A percentile compares a stretch with the other conserved stretches of the same genome.
These are phyloP conservation scores for Clonostachys byssicola DNA, from an alignment of 2,329 filamentous ascomycete genomes.

Conservation along the genomic window DNA sequence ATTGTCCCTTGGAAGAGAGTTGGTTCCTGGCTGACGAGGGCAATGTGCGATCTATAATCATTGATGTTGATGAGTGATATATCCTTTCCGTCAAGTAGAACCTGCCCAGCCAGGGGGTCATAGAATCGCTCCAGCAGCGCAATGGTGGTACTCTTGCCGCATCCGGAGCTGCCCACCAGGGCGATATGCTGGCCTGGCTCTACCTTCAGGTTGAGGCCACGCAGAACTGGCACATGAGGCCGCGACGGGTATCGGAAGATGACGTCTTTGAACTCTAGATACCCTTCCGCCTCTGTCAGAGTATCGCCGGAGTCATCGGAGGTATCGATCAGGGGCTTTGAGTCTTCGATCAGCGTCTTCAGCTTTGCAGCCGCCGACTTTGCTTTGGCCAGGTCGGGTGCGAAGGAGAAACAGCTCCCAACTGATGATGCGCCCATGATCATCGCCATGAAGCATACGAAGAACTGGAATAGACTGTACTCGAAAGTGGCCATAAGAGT, in stretches of 20 bases:
- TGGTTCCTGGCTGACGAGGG: constrained; percentile 90
- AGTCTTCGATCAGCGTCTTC: constrained; percentile 73
- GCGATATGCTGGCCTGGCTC: constrained; percentile 21
- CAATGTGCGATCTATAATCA: constrained; percentile 78
- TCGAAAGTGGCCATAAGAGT: constrained; percentile 67
- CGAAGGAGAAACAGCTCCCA: constrained; percentile 83
- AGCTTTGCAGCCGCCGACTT: constrained; percentile 78
- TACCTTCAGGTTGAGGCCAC: neutral
- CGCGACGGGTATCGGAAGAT: constrained; percentile 94
- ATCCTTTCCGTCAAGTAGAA: constrained; percentile 80
- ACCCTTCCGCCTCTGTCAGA: constrained; percentile 58
- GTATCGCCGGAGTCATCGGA: constrained; percentile 60
- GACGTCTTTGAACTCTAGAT: constrained; percentile 85
- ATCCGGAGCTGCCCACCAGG: constrained; percentile 89
- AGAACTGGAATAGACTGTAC: constrained; percentile 83
- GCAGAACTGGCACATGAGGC: constrained; percentile 38
- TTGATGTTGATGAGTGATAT: constrained; percentile 79
- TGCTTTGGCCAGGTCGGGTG: constrained; percentile 90
- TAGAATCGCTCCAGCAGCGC: constrained; percentile 92
- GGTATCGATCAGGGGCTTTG: constrained; percentile 74
- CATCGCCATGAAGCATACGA: constrained; percentile 82
- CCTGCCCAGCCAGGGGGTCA: constrained; percentile 74
- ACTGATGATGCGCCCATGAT: constrained; percentile 92
- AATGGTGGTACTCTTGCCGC: constrained; percentile 92
- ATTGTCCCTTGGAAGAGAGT: constrained; percentile 93